These are phyloP conservation scores for Teunomyces panamensis DNA, from an alignment of 805 yeast genomes.

Conservation along the genomic window DNA sequence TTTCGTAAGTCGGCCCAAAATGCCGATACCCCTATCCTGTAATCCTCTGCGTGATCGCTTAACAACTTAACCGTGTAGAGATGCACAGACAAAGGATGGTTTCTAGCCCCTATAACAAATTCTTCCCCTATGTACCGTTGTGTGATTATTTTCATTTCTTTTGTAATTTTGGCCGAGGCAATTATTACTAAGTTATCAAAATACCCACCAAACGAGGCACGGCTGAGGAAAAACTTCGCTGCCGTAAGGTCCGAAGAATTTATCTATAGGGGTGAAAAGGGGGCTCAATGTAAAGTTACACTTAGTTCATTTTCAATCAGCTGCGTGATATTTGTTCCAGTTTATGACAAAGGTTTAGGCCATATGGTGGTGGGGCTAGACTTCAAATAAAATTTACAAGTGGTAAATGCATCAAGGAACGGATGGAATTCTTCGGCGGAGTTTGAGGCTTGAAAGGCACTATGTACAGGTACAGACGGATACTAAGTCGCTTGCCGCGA, in stretches of 20 bases:
- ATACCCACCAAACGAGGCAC: constrained; percentile 1
- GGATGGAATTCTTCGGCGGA: neutral
- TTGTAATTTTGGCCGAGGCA: neutral
- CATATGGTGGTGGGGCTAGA: neutral
- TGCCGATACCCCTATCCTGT: neutral
- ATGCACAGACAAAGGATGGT: neutral
- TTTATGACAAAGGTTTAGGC: neutral
- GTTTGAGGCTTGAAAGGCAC: neutral
- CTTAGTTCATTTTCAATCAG: neutral
- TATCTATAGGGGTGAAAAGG: neutral
- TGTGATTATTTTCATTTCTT: neutral
- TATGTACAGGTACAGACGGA: neutral
- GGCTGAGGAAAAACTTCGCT: constrained; percentile 1
- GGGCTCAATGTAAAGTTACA: neutral
- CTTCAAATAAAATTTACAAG: neutral
- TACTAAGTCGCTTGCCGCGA: neutral
- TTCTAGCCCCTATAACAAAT: neutral
- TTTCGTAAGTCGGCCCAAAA: neutral
- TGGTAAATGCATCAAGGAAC: neutral
- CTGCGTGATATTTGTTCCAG: neutral
- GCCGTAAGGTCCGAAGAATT: constrained; percentile 1
- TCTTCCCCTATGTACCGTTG: neutral
- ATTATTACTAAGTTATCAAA: constrained; percentile 1
- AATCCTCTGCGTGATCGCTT: no score
- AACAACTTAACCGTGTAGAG: no score